Evolutionary conservation across 225 moss, liverwort and hornwort genomes (phyloP).

Genomic region (Pseudoscleropodium purum): DNA sequence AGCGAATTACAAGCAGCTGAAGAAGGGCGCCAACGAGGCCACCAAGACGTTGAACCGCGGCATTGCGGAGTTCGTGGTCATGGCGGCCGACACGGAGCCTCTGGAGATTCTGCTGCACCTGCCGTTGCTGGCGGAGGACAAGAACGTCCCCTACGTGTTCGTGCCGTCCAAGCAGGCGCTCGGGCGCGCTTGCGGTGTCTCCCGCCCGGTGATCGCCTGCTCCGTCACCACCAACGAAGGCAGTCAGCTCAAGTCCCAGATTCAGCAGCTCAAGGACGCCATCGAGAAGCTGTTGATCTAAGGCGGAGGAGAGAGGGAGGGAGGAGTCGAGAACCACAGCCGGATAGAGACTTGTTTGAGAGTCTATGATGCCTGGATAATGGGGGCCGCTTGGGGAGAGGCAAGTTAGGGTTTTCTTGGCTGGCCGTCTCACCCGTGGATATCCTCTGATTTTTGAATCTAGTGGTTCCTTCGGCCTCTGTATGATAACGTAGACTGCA

Average conservation of each 20-base stretch:
- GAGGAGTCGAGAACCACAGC: constrained; percentile 20
- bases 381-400: constrained; percentile 5
- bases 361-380: constrained; percentile 56
- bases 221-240: constrained; percentile 96
- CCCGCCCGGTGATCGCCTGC: constrained; percentile 90
- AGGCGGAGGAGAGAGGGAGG: background rate
- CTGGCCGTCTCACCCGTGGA: background rate
- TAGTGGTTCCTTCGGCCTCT: constrained; percentile 13
- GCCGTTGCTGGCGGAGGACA: constrained; percentile 93
- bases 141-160: constrained; percentile 98
- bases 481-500: background rate
- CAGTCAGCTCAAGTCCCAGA: constrained; percentile 88
- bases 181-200: constrained; percentile 88
- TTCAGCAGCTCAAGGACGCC: constrained; percentile 94
- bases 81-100: constrained; percentile 98
- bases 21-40: constrained; percentile 98
- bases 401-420: background rate
- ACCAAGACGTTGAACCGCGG: constrained; percentile 97
- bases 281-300: constrained; percentile 90
- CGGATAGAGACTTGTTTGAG: constrained; percentile 45
- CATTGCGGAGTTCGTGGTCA: constrained; percentile 97
- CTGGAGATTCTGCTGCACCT: constrained; percentile 90
- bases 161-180: constrained; percentile 95
- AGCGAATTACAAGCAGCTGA: constrained; percentile 96
- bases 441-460: constrained; percentile 9